These are phyloP conservation scores for Carex parvula DNA, from an alignment of 176 grass and related monocot genomes.

Conservation along the genomic window DNA sequence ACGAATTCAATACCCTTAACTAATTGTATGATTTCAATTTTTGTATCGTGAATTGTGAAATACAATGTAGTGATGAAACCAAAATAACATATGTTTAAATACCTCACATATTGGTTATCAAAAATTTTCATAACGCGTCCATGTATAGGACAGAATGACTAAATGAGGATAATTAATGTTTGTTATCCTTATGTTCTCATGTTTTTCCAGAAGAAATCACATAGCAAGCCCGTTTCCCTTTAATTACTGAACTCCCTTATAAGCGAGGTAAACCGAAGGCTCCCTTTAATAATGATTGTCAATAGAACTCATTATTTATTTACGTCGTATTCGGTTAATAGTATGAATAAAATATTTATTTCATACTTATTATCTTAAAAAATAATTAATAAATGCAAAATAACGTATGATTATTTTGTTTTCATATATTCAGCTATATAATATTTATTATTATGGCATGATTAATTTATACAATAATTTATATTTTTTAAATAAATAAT, in stretches of 20 bases:
- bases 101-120: not conserved
- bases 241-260: not conserved
- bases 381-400: too few species aligned
- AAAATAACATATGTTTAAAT: not conserved
- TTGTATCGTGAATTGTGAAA: not conserved
- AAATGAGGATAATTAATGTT: not conserved
- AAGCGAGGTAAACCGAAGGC: not conserved
- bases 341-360: too few species aligned
- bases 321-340: too few species aligned
- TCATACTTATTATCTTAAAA: too few species aligned
- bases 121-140: not conserved
- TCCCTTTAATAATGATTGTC: too few species aligned
- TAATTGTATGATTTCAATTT: not conserved
- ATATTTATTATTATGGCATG: too few species aligned
- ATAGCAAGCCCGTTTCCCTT: not conserved
- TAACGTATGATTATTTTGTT: too few species aligned
- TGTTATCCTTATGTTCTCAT: not conserved
- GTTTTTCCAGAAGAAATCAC: not conserved
- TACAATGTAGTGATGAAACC: not conserved
- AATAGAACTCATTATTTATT: too few species aligned
- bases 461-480: too few species aligned
- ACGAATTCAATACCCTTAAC: not conserved
- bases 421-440: too few species aligned
- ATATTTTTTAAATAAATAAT: too few species aligned
- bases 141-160: not conserved